phyloP scores from a whole-genome alignment of 2,329 filamentous ascomycete genomes.

The Parascedosporium putredinis region DNA sequence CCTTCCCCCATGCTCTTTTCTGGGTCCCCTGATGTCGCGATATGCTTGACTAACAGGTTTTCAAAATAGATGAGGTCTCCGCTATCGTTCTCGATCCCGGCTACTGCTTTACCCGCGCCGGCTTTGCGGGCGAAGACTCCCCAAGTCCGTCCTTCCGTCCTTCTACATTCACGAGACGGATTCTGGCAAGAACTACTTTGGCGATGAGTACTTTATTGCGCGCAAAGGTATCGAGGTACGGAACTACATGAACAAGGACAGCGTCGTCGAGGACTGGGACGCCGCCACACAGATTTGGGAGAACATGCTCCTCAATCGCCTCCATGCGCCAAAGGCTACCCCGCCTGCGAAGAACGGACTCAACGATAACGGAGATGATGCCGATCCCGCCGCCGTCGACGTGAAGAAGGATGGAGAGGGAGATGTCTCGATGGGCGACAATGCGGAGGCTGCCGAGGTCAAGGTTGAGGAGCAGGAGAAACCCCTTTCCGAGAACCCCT shows the following conservation, averaged over 20 bases:
- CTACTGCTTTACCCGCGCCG: constrained; percentile 81
- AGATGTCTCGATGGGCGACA: constrained; percentile 47
- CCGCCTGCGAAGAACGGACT: constrained; percentile 61
- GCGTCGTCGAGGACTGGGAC: constrained; percentile 94
- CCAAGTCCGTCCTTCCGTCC: constrained; percentile 85
- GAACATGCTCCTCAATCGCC: constrained; percentile 75
- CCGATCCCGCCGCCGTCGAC: constrained; percentile 16
- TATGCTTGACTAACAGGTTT: not conserved
- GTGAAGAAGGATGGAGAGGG: constrained; percentile 46
- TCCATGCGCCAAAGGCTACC: constrained; percentile 62
- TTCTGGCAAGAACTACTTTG: constrained; percentile 56
- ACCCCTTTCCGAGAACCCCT: constrained; percentile 76
- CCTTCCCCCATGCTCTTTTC: constrained; percentile 7
- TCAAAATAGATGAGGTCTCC: constrained; percentile 74
- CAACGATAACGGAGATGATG: constrained; percentile 55
- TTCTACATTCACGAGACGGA: constrained; percentile 62
- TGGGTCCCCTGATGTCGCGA: constrained; percentile 1
- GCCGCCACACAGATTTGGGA: constrained; percentile 84
- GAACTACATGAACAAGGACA: constrained; percentile 85
- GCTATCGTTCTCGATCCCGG: constrained; percentile 94
- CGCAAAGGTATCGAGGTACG: constrained; percentile 68
- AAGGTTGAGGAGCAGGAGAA: constrained; percentile 51
- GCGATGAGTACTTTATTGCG: constrained; percentile 81
- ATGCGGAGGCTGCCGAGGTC: constrained; percentile 3
- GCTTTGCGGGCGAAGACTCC: constrained; percentile 97